A percentile compares a stretch with the other conserved stretches of the same genome.
These are phyloP conservation scores for Pythium insidiosum DNA, from an alignment of 352 stramenopile genomes.

Conservation along the genomic window DNA sequence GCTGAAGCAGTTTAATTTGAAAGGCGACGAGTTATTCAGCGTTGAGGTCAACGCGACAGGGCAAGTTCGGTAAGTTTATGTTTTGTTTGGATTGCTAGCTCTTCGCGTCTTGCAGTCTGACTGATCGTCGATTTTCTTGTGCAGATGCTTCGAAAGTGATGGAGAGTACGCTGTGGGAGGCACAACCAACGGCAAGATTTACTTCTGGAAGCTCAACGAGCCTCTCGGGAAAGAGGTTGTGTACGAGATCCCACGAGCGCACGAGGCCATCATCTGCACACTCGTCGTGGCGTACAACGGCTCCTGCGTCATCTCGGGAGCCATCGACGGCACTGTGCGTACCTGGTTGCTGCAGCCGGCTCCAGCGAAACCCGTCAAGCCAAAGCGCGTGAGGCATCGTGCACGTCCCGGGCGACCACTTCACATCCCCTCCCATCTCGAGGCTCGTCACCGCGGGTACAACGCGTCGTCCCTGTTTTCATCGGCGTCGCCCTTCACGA, in stretches of 20 bases:
- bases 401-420: too few relatives aligned
- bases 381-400: conserved; percentile 1
- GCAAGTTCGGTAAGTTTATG: conserved; percentile 34
- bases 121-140: not conserved
- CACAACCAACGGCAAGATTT: conserved; percentile 44
- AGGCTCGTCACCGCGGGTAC: not conserved
- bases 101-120: too few relatives aligned
- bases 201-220: conserved; percentile 64
- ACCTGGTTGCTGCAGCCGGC: conserved; percentile 38
- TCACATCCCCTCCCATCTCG: too few relatives aligned
- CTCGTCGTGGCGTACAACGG: conserved; percentile 47
- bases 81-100: not conserved
- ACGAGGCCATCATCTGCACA: conserved; percentile 54
- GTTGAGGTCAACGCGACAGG: conserved; percentile 42
- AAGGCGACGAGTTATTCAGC: conserved; percentile 33
- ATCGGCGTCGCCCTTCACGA: conserved; percentile 4
- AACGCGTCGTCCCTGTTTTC: conserved; percentile 2
- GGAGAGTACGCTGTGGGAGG: conserved; percentile 61
- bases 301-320: conserved; percentile 46
- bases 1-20: conserved; percentile 44
- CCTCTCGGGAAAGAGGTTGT: conserved; percentile 31
- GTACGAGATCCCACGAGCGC: conserved; percentile 49
- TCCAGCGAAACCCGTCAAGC: not conserved
- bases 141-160: conserved; percentile 62
- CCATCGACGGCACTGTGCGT: conserved; percentile 47